These are phyloP conservation scores for Fusarium kyushuense DNA, from an alignment of 2,329 filamentous ascomycete genomes.

Conservation along the genomic window DNA sequence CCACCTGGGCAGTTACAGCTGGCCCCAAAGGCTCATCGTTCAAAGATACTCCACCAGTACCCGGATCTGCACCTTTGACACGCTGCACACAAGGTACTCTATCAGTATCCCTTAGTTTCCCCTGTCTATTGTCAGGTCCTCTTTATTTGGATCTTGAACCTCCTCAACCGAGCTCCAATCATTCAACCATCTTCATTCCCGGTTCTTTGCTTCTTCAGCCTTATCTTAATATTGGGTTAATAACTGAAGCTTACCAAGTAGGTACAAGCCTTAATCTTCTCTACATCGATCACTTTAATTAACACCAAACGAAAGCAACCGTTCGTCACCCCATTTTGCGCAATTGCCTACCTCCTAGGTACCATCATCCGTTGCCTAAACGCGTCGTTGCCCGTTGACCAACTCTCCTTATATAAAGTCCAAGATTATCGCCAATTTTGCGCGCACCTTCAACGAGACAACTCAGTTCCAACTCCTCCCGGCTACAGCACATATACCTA, in stretches of 20 bases:
- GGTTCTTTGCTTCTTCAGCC: neutral
- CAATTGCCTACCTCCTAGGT: constrained; percentile 13
- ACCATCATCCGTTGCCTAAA: constrained; percentile 30
- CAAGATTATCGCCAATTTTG: constrained; percentile 1
- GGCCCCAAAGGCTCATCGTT: neutral
- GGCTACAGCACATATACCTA: neutral
- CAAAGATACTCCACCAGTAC: neutral
- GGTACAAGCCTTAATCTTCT: neutral
- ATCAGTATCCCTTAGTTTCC: neutral
- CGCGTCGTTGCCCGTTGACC: neutral
- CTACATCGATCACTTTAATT: neutral
- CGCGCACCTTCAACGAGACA: neutral
- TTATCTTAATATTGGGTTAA: neutral
- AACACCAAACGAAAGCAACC: neutral
- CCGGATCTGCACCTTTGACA: neutral
- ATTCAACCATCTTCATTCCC: constrained; percentile 11
- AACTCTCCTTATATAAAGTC: constrained; percentile 6
- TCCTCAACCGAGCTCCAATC: constrained; percentile 32
- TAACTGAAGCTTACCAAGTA: neutral
- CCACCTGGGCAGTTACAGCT: constrained; percentile 3
- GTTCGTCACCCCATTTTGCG: constrained; percentile 9
- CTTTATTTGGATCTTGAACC: constrained; percentile 33
- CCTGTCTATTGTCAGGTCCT: constrained; percentile 17
- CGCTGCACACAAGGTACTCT: neutral
- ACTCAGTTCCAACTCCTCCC: neutral